Conservation (phyloP, 1,139 yeast genomes). For the Taphrina communis region DNA sequence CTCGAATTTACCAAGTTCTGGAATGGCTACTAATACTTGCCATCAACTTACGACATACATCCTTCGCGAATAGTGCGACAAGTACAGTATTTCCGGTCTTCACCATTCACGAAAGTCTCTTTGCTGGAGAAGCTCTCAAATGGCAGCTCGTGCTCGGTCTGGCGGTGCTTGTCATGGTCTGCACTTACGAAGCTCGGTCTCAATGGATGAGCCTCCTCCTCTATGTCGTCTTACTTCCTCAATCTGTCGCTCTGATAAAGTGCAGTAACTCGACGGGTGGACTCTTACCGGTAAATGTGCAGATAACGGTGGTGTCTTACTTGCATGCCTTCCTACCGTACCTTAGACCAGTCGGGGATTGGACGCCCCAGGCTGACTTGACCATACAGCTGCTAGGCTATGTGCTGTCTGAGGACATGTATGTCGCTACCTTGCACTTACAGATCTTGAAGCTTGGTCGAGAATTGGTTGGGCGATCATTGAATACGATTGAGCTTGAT, state of each 20-base stretch:
- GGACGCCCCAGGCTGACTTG: constrained; percentile 15
- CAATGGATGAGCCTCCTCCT: constrained; percentile 32
- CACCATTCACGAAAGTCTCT: background rate
- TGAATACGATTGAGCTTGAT: constrained; percentile 25
- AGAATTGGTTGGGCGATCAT: constrained; percentile 32
- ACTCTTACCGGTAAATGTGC: constrained; percentile 9
- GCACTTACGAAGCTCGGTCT: constrained; percentile 14
- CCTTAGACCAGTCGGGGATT: constrained; percentile 10
- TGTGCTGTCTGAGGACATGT: background rate
- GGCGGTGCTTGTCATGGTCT: background rate
- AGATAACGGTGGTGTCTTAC: constrained; percentile 20
- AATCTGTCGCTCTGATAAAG: constrained; percentile 19
- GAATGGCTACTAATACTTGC: constrained; percentile 28
- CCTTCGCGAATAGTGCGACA: background rate
- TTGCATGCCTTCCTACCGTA: constrained; percentile 19
- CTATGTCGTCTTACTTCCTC: constrained; percentile 30
- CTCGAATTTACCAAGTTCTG: constrained; percentile 21
- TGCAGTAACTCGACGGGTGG: background rate
- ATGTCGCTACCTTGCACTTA: constrained; percentile 8
- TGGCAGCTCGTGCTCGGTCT: constrained; percentile 18
- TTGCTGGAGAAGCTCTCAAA: background rate
- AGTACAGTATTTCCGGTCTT: background rate
- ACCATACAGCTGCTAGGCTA: constrained; percentile 18
- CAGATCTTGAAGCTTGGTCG: constrained; percentile 15
- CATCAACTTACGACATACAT: background rate